phyloP scores from a whole-genome alignment of 768 basidiomycete genomes.

The Pisolithus albus region DNA sequence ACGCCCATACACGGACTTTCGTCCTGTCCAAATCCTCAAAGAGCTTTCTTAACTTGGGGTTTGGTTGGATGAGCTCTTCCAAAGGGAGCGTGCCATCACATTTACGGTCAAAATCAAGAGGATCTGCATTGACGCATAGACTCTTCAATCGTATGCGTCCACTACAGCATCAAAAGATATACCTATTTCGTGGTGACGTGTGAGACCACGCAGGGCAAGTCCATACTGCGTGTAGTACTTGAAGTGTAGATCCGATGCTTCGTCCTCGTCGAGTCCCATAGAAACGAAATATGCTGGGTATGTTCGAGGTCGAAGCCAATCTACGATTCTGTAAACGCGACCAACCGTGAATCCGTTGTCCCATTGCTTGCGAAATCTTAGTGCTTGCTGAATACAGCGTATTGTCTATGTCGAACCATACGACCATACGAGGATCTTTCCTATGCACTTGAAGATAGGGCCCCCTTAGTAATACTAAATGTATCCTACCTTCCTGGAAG shows the following conservation, averaged over 20 bases:
- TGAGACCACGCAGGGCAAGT: constrained; percentile 72
- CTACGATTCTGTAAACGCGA: not conserved
- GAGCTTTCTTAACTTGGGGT: constrained; percentile 55
- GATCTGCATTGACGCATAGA: constrained; percentile 42
- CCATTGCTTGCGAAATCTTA: constrained; percentile 75
- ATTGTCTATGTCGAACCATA: constrained; percentile 87
- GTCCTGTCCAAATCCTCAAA: constrained; percentile 73
- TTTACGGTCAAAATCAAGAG: constrained; percentile 75
- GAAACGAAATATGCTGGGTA: constrained; percentile 63
- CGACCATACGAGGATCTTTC: constrained; percentile 50
- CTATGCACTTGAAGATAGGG: not conserved
- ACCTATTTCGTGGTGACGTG: constrained; percentile 73
- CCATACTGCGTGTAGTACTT: constrained; percentile 78
- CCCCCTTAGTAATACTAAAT: not conserved
- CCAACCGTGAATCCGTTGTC: constrained; percentile 67
- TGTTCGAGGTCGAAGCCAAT: not conserved
- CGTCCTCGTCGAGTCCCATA: constrained; percentile 60
- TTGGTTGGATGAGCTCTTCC: constrained; percentile 67
- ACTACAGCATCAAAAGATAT: constrained; percentile 1
- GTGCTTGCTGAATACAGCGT: constrained; percentile 76
- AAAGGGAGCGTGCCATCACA: constrained; percentile 82
- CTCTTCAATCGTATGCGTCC: not conserved
- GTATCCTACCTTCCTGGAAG: constrained; percentile 19
- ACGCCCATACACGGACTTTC: constrained; percentile 75
- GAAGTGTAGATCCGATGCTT: constrained; percentile 62